Evolutionary conservation across 345 rosid species (phyloP), one percentile per base, ranked within the genome.

Genomic region (Lumnitzera littorea): DNA sequence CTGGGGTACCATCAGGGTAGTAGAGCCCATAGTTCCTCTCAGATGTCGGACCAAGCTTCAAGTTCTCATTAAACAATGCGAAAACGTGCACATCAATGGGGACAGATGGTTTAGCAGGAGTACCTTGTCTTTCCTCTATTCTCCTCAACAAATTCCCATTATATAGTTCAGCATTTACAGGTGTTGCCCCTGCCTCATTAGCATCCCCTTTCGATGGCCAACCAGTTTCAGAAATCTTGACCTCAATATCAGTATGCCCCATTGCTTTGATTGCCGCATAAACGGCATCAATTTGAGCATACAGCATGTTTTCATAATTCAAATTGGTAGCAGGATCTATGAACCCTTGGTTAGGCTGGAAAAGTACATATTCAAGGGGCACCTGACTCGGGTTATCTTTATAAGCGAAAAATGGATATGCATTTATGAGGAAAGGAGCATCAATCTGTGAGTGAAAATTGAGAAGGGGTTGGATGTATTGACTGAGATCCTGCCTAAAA

Each of bases 171-270:
- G 98, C 98, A 60, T 91, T 91, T 58, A 82, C 81, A 6, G 77
- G 67, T 31, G 91, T 63, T 12, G 98, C 96, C 61, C 98, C 98
- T 25, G 62, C 68, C 75, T 91, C 98, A 57, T 68, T 67, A 13
- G 67, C 74, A 24, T 89, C 96, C 12, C 98, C 98, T 61, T 67
- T 84, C 0, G 98, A 88, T 2, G 98, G 98, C 98, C 98, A 91
- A 1, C 98, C 98, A 3, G 98, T 91, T 69, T 91, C 98, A 1
- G 98, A 89, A n/a, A 91, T 62, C 78, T 70, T 62, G 5, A 89
- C 89, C 62, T 83, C 84, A n/a, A 88, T 53, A 65, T 87, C 84
- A 0, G 79, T 71, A 59, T 84, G 87, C 2, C 98, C 98, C 87
- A 88, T 62, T 11, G 86, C 77, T 54, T 78, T 83, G 48, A 91